Base-by-base conservation (phyloP, 305 asterid species). In the Solanum hybrid region DNA sequence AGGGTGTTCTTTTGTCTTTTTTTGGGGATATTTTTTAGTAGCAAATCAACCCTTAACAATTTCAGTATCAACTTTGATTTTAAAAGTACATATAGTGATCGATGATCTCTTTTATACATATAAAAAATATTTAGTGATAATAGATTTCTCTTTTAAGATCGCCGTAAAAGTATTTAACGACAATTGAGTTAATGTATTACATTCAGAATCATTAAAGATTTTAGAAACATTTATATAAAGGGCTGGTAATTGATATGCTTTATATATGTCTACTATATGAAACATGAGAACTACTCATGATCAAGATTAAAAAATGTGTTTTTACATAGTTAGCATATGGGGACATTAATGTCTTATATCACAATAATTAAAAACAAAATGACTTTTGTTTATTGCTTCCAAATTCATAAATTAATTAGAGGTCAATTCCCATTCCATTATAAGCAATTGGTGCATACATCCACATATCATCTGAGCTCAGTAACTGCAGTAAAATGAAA, bases 381-480 rank as follows among this genome's bases (percentile, higher is more conserved):
- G 42, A 6, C 29, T 31, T 81, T 40, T 83, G 67, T 31, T 51
- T 57, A 20, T 51, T 84, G 74, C 40, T 18, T 84, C 40, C 87
- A 46, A 84, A 84, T 46, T 90, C 80, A 93, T 61, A 92, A 85
- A 90, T 88, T 91, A 85, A 90, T 88, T 92, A 28, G 35, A 92
- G 90, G 12, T 95, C 95, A 36, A 96, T 91, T 89, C 95, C 97
- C 94, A 95, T 95, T 83, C 98, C 99, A 71, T 96, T 96, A 91
- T 96, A 92, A 80, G 96, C 97, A 74, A 96, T 89, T 28, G 99
- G 96, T 67, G 99, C 97, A 94, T 93, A 96, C 99, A 96, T 97
- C 99, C 99, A 97, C 93, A 91, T 35, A 85, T 96, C 98, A 94
- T 97, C 98, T 7, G 98, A 95, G 93, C 98, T 96, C 91, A 97